phyloP scores from a whole-genome alignment of 345 rosid species.

The Psidium friedrichsthalianum region DNA sequence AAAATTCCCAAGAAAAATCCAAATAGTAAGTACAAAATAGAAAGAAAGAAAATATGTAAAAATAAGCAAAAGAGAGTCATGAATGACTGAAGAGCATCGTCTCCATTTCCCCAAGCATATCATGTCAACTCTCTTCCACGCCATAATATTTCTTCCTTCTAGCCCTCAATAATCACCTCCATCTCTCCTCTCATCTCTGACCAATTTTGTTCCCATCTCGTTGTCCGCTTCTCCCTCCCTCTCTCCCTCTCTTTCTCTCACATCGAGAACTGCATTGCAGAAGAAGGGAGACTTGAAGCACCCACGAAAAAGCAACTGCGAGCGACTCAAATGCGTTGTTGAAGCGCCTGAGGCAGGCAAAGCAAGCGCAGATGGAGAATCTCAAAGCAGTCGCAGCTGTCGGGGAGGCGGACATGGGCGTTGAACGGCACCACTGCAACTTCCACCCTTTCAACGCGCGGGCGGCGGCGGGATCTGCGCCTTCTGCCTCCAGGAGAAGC shows the following conservation, averaged over 20 bases:
- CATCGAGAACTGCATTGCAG: neutral
- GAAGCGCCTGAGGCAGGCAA: neutral
- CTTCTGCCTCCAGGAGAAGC: slow-evolving; percentile 92
- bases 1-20: neutral
- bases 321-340: neutral
- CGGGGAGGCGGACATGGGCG: slow-evolving; percentile 45
- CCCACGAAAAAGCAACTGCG: neutral
- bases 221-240: neutral
- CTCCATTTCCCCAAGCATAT: neutral
- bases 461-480: slow-evolving; percentile 96
- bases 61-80: neutral
- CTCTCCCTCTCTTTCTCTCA: neutral
- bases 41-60: neutral
- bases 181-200: neutral
- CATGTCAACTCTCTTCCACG: neutral
- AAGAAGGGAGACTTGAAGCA: neutral
- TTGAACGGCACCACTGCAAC: slow-evolving; percentile 68
- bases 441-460: slow-evolving; percentile 57
- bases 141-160: neutral
- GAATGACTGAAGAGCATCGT: neutral
- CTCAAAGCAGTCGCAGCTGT: slow-evolving; percentile 9
- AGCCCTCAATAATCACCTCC: neutral
- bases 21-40: neutral
- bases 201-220: neutral
- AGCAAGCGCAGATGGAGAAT: neutral